These are phyloP conservation scores for Ogataea glucozyma DNA, from an alignment of 805 yeast genomes.

Conservation along the genomic window DNA sequence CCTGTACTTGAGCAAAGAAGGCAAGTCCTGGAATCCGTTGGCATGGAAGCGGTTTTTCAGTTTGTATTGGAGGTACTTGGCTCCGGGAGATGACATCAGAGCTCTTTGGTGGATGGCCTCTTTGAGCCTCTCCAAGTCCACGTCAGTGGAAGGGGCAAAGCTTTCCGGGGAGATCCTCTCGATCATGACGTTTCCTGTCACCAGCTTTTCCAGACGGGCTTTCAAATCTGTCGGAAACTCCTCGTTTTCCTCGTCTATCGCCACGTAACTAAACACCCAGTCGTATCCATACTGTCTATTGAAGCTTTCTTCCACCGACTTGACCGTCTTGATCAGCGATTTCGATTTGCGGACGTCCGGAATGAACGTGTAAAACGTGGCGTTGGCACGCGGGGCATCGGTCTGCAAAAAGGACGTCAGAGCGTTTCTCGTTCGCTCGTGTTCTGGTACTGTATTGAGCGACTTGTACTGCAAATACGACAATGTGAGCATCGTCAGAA, in stretches of 20 bases:
- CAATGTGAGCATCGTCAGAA: background rate
- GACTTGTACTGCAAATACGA: background rate
- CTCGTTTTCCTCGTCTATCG: constrained; percentile 32
- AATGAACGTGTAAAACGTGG: constrained; percentile 28
- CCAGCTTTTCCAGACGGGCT: constrained; percentile 55
- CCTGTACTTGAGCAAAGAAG: constrained; percentile 44
- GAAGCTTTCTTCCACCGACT: constrained; percentile 80
- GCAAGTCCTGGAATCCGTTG: constrained; percentile 45
- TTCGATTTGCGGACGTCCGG: constrained; percentile 17
- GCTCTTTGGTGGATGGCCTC: constrained; percentile 38
- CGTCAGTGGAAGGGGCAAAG: constrained; percentile 64
- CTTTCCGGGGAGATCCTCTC: constrained; percentile 59
- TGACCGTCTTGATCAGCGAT: constrained; percentile 24
- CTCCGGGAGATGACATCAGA: constrained; percentile 29
- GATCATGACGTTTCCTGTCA: constrained; percentile 69
- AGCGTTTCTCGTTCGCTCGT: constrained; percentile 1
- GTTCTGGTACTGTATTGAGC: constrained; percentile 1
- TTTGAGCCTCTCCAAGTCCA: constrained; percentile 59
- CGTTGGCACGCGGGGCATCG: constrained; percentile 13
- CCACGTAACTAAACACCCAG: constrained; percentile 82
- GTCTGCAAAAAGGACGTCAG: constrained; percentile 4
- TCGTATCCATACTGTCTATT: constrained; percentile 75
- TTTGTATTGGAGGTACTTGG: constrained; percentile 45
- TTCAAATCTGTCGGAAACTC: constrained; percentile 69
- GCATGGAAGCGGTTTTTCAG: constrained; percentile 57